phyloP scores from a whole-genome alignment of 495 filamentous ascomycete species.

The Tuber aestivum region DNA sequence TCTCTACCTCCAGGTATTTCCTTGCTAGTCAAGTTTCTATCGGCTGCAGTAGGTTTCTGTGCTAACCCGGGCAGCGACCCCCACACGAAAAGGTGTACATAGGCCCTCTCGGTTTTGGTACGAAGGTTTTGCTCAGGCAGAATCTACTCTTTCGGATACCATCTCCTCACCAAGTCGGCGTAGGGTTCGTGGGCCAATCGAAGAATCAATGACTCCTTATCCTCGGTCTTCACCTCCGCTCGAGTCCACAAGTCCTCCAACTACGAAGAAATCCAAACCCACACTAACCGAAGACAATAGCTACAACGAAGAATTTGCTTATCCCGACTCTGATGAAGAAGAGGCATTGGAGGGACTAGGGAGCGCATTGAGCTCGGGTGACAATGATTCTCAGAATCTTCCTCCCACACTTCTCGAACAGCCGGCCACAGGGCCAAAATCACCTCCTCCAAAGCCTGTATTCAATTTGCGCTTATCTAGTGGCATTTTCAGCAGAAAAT shows the following conservation, averaged over 20 bases:
- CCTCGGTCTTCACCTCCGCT: slow-evolving; percentile 26
- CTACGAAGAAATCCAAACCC: slow-evolving; percentile 14
- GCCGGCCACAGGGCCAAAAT: not conserved
- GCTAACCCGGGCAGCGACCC: slow-evolving; percentile 37
- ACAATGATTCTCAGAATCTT: slow-evolving; percentile 9
- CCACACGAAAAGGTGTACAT: slow-evolving; percentile 24
- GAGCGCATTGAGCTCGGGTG: slow-evolving; percentile 1
- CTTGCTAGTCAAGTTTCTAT: slow-evolving; percentile 5
- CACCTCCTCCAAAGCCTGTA: slow-evolving; percentile 11
- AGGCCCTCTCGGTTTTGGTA: slow-evolving; percentile 10
- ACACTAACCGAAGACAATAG: slow-evolving; percentile 7
- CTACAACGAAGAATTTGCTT: slow-evolving; percentile 24
- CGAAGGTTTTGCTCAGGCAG: slow-evolving; percentile 14
- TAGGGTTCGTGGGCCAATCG: slow-evolving; percentile 31
- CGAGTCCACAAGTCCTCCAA: not conserved
- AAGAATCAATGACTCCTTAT: slow-evolving; percentile 25
- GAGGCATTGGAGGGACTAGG: slow-evolving; percentile 12
- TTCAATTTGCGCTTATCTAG: slow-evolving; percentile 29
- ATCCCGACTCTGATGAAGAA: slow-evolving; percentile 32
- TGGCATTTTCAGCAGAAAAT: slow-evolving; percentile 31
- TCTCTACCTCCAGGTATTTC: slow-evolving; percentile 49
- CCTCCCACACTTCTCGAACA: not conserved
- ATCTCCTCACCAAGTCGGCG: slow-evolving; percentile 13
- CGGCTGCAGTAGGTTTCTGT: slow-evolving; percentile 6
- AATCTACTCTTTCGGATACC: slow-evolving; percentile 8